Evolutionary conservation across 345 rosid genomes (phyloP), one percentile per base, ranked within the genome.

Genomic region (Dovyalis caffra): DNA sequence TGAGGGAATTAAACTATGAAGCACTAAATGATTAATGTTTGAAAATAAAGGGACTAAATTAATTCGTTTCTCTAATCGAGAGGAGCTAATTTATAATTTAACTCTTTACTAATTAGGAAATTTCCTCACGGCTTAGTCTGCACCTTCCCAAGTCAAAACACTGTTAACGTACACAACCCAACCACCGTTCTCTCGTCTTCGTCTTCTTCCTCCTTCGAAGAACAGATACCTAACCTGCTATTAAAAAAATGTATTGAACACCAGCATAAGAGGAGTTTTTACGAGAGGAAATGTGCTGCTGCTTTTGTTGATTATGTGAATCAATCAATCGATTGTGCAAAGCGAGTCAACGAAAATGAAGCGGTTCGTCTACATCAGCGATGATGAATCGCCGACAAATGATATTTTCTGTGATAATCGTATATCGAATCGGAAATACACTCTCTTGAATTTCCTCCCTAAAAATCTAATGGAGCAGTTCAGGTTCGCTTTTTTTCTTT

Each of bases 391-490:
- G 49, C 86, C 95, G 1, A 57, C 71, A 1, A 85, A 83, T 56
- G 91, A 86, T 77, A 83, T 89, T 68, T 91, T 86, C 86, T 83
- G 97, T 56, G 98, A 88, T 76, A 96, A 96, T 78, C 94, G 89
- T 43, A 83, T 96, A 58, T 96, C 98, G 34, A 96, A 96, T 83
- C 83, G 93, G 76, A 96, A 96, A 80, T 93, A 96, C 70, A 96
- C 97, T 2, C 28, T 92, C 40, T 74, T 87, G 88, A 96, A 93
- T 80, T 96, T 96, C 76, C 87, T 96, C 78, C 98, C 98, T 0
- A 96, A 96, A 76, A 96, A 93, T 80, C 80, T 96, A 68, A 85
- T 86, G 90, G 99, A 95, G 89, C 99, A 93, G 81, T 95, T 95
- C 85, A 93, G 99, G 99, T 93, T 32, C 53, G 37, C 70, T 70